These are phyloP conservation scores for Fusarium paranaense DNA, from an alignment of 2,329 filamentous ascomycete genomes.

Conservation along the genomic window DNA sequence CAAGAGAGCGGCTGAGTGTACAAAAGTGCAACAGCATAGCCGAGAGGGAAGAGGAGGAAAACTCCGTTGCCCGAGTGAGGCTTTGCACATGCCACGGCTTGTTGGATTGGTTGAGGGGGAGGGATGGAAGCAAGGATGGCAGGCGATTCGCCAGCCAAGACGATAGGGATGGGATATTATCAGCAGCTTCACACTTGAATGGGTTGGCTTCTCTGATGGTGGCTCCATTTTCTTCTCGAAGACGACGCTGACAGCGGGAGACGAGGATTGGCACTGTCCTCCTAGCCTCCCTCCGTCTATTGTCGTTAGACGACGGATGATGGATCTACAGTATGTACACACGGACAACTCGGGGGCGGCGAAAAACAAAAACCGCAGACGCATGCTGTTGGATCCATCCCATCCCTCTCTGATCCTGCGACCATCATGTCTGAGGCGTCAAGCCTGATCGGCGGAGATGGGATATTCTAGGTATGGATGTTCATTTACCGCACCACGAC, in stretches of 20 bases:
- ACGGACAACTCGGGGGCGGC: slow-evolving; percentile 1
- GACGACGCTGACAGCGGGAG: background rate
- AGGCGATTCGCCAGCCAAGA: background rate
- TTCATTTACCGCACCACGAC: background rate
- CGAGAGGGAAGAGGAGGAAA: background rate
- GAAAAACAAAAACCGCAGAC: background rate
- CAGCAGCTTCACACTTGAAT: background rate
- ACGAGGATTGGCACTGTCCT: background rate
- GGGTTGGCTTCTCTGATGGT: background rate
- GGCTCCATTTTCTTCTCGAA: background rate
- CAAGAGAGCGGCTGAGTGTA: background rate
- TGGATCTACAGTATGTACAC: background rate
- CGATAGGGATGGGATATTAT: background rate
- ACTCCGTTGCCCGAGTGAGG: slow-evolving; percentile 1
- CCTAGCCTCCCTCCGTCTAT: background rate
- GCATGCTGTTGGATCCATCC: background rate
- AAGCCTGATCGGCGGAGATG: background rate
- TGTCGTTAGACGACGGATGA: background rate
- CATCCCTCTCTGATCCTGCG: slow-evolving; percentile 2
- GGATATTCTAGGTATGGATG: background rate
- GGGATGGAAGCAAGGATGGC: background rate
- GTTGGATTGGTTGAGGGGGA: background rate
- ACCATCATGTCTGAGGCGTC: slow-evolving; percentile 3
- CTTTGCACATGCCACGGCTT: background rate
- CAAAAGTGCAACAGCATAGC: background rate